phyloP scores from a whole-genome alignment of 1,284 basidiomycete genomes.

The Tylopilus orsonianus region DNA sequence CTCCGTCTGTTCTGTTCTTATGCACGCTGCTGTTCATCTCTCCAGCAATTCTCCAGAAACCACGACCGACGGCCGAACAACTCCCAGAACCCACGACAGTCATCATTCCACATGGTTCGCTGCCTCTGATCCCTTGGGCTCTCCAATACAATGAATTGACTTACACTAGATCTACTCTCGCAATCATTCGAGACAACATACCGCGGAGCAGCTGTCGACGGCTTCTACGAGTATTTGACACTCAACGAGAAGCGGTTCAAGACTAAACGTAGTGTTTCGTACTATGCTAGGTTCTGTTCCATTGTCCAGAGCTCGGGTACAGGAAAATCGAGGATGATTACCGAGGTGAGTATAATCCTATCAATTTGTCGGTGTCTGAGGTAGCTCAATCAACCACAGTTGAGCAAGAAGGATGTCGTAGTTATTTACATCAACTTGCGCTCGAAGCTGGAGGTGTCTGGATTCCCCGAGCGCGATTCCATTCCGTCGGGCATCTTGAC shows the following conservation, averaged over 20 bases:
- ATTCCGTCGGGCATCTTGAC: conserved; percentile 14
- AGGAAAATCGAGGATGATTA: conserved; percentile 23
- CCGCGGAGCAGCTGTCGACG: conserved; percentile 14
- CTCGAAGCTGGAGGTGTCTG: too few relatives aligned
- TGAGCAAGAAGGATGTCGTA: conserved; percentile 9
- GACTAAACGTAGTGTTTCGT: not conserved
- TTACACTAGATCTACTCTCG: conserved; percentile 1
- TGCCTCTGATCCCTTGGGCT: too few relatives aligned
- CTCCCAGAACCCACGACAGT: too few relatives aligned
- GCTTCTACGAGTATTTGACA: conserved; percentile 19
- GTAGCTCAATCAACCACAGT: conserved; percentile 1
- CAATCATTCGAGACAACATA: conserved; percentile 6
- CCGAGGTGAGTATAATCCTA: too few relatives aligned
- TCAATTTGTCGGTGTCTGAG: not conserved
- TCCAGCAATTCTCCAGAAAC: too few relatives aligned
- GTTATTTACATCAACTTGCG: conserved; percentile 25
- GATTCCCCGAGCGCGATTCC: conserved; percentile 13
- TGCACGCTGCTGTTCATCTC: too few relatives aligned
- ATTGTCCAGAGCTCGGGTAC: too few relatives aligned
- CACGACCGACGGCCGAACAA: too few relatives aligned
- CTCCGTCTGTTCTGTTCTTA: too few relatives aligned
- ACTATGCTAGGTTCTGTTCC: conserved; percentile 21
- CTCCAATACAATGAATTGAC: too few relatives aligned
- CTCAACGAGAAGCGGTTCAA: conserved; percentile 12
- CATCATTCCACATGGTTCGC: too few relatives aligned